Evolutionary conservation across 768 basidiomycete species (phyloP).

Genomic region (Phallus indusiatus): DNA sequence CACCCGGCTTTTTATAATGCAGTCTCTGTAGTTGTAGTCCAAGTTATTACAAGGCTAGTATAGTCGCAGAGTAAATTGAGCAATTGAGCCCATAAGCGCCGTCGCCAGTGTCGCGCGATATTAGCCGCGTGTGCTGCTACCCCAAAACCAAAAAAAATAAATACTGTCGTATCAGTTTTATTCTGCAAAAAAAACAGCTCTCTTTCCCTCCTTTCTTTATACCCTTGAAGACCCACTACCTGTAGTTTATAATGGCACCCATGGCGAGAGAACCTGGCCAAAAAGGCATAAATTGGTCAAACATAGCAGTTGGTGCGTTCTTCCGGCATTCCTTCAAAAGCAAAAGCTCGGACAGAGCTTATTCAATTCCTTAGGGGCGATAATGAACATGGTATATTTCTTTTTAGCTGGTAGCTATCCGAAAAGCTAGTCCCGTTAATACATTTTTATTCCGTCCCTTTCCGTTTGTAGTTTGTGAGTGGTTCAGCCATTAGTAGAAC

Average conservation of each 20-base stretch:
- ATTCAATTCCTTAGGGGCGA: slow-evolving; percentile 51
- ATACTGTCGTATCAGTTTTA: neutral
- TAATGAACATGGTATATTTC: slow-evolving; percentile 91
- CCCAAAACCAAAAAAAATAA: neutral
- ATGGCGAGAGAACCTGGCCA: slow-evolving; percentile 81
- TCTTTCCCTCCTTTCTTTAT: neutral
- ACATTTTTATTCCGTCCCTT: neutral
- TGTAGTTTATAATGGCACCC: slow-evolving; percentile 46
- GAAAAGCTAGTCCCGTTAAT: slow-evolving; percentile 3
- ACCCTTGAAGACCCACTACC: neutral
- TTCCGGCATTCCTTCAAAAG: neutral
- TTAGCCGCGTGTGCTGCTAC: neutral
- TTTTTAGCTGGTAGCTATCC: slow-evolving; percentile 4
- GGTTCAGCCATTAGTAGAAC: slow-evolving; percentile 1
- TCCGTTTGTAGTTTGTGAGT: slow-evolving; percentile 27
- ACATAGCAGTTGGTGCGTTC: slow-evolving; percentile 83
- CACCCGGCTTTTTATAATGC: too few species aligned
- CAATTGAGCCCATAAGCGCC: too few species aligned
- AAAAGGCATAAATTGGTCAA: slow-evolving; percentile 89
- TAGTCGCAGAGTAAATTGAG: too few species aligned
- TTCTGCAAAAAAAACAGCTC: neutral
- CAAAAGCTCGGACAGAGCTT: neutral
- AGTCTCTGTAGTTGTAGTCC: too few species aligned
- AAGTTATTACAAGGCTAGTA: too few species aligned
- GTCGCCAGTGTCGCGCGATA: neutral